A percentile compares a stretch with the other conserved stretches of the same genome.
These are phyloP conservation scores for Prunella vulgaris DNA, from an alignment of 257 asterid genomes.

Conservation along the genomic window DNA sequence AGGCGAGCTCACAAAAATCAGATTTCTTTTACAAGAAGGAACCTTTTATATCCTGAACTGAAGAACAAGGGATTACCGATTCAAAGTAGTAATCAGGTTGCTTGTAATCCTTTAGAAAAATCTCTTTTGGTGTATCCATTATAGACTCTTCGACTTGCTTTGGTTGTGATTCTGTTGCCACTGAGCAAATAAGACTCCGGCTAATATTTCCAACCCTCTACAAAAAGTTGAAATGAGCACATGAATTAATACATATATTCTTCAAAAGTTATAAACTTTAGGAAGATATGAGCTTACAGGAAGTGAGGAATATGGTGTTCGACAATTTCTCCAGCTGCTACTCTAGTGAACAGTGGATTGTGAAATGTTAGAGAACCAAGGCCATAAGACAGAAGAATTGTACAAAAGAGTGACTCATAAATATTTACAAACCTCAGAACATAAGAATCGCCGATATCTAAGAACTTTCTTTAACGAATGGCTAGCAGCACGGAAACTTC, in stretches of 20 bases:
- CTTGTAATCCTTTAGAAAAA: conserved; percentile 83
- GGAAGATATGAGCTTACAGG: conserved; percentile 43
- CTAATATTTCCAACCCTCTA: conserved; percentile 39
- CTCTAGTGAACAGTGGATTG: conserved; percentile 35
- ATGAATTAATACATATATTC: background rate
- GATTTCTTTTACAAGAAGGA: background rate
- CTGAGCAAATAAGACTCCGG: conserved; percentile 62
- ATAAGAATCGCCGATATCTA: conserved; percentile 30
- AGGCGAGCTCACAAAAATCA: background rate
- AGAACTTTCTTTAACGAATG: conserved; percentile 38
- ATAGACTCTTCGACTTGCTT: conserved; percentile 60
- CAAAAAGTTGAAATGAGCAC: conserved; percentile 3
- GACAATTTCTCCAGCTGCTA: conserved; percentile 38
- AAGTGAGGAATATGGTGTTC: conserved; percentile 22
- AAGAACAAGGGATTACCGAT: conserved; percentile 34
- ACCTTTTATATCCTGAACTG: background rate
- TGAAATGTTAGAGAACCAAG: conserved; percentile 2
- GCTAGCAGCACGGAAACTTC: conserved; percentile 12
- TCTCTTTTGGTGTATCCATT: conserved; percentile 90
- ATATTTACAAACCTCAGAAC: conserved; percentile 46
- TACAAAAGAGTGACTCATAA: background rate
- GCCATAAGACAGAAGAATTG: background rate
- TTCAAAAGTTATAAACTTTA: background rate
- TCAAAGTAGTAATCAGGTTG: conserved; percentile 88
- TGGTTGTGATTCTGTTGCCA: conserved; percentile 62